Conservation (phyloP, 345 rosid genomes). For the Citrus unshiu region DNA sequence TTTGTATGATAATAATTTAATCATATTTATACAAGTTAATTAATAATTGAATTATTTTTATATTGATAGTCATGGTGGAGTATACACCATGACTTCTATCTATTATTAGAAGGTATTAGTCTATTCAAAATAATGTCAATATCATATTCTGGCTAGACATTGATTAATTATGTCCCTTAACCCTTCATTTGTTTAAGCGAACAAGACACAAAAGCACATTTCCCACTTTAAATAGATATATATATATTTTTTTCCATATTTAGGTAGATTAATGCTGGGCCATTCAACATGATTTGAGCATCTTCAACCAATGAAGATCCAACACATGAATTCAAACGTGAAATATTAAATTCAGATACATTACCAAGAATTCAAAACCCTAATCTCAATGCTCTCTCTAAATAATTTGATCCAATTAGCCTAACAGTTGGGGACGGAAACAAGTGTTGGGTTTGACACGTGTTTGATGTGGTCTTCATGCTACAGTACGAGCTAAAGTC, state of each 20-base stretch:
- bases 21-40: neutral
- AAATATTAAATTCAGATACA: neutral
- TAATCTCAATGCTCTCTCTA: neutral
- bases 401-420: conserved; percentile 1
- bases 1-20: neutral
- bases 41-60: neutral
- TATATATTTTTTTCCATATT: neutral
- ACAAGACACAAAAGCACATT: neutral
- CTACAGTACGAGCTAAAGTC: neutral
- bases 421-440: conserved; percentile 1
- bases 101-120: conserved; percentile 8
- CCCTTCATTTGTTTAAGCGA: neutral
- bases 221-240: neutral
- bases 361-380: neutral
- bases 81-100: neutral
- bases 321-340: conserved; percentile 8
- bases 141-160: neutral
- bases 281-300: conserved; percentile 26
- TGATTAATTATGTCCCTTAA: conserved; percentile 1
- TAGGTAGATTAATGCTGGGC: neutral
- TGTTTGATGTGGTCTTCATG: conserved; percentile 9
- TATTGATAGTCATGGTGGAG: neutral
- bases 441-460: conserved; percentile 11
- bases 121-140: neutral
- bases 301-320: conserved; percentile 18